These are phyloP conservation scores for Xylaria bambusicola DNA, from an alignment of 495 filamentous ascomycete genomes.

Conservation along the genomic window DNA sequence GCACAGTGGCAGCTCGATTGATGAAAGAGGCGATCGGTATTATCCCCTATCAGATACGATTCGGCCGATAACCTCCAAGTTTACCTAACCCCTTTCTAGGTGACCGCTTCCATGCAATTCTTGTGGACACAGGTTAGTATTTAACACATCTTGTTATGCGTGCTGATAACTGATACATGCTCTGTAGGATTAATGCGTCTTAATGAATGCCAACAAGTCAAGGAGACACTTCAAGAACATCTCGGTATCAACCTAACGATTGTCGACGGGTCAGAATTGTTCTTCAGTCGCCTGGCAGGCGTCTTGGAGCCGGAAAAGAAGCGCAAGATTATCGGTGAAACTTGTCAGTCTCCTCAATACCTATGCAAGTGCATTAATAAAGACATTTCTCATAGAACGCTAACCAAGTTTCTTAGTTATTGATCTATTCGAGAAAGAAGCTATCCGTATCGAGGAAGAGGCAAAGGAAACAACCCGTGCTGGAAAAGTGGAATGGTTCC, in stretches of 20 bases:
- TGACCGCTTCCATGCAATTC: constrained; percentile 83
- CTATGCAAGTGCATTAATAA: too few relatives aligned
- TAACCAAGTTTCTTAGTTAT: constrained; percentile 62
- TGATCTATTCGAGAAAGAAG: constrained; percentile 83
- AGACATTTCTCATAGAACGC: not conserved
- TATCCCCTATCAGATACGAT: not conserved
- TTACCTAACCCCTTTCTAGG: constrained; percentile 41
- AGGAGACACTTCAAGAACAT: constrained; percentile 71
- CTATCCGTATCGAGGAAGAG: constrained; percentile 69
- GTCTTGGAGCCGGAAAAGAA: constrained; percentile 85
- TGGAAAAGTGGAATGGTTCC: constrained; percentile 75
- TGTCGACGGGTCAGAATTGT: constrained; percentile 74
- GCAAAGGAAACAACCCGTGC: constrained; percentile 61
- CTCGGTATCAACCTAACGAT: constrained; percentile 91
- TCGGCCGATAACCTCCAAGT: not conserved
- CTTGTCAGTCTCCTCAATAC: constrained; percentile 32
- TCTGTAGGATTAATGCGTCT: constrained; percentile 64
- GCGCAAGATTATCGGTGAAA: constrained; percentile 86
- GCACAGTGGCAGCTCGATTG: constrained; percentile 83
- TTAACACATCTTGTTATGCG: not conserved
- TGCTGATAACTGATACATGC: constrained; percentile 6
- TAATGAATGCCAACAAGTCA: constrained; percentile 78
- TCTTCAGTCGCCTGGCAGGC: constrained; percentile 73
- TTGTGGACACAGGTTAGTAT: constrained; percentile 68
- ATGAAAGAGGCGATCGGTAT: constrained; percentile 51